Base-by-base conservation (phyloP, 2,329 filamentous ascomycete species). In the Fusarium pseudograminearum region DNA sequence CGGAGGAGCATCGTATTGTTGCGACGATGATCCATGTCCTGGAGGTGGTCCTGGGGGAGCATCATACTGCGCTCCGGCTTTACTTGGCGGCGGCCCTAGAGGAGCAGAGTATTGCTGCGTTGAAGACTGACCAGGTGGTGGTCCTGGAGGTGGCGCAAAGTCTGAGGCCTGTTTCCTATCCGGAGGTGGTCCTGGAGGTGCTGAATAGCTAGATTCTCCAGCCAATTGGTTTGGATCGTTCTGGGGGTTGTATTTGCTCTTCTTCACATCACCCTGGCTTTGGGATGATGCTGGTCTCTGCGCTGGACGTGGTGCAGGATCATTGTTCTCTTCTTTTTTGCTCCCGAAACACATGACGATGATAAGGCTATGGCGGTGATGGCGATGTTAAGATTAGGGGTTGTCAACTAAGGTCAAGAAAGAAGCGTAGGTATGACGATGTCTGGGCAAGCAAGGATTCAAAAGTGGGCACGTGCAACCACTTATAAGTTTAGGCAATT, bases 331-430 rank as follows among this genome's bases (percentile, higher is more conserved):
- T 50, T 81, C 79, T 59, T 83, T 79, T 51, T 82, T 84, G 68
- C 77, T 77, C 45, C 84, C 82, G 70, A 86, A 86, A 75, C 85
- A 87, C 85, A 87, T 86, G 47, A 38, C 62, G 61, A 59, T 42
- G 18, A 18, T 34, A 22, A 22, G n/a, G 5, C 16, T 26, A 5
- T 26, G 40, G 28, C 44, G 31, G 31, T 41, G 40, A 26, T 42
- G 36, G 31, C 33, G 36, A 22, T 50, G 53, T 33, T 57, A 26
- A 40, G 47, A 53, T 55, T 50, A 61, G 31, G 28, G 11, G 28
- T 30, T 30, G 28, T 30, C 28, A 30, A 30, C 28, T 30, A 30
- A 30, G 28, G 28, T 30, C 28, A 30, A 30, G 28, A 30, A 30
- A 12, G 28, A 30, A 30, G 28, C 28, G 11, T 30, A 30, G 28